Percentiles rank a stretch among this genome's conserved stretches.
phyloP scores from a whole-genome alignment of 2,329 filamentous ascomycete genomes.

The Dactylonectria macrodidyma region DNA sequence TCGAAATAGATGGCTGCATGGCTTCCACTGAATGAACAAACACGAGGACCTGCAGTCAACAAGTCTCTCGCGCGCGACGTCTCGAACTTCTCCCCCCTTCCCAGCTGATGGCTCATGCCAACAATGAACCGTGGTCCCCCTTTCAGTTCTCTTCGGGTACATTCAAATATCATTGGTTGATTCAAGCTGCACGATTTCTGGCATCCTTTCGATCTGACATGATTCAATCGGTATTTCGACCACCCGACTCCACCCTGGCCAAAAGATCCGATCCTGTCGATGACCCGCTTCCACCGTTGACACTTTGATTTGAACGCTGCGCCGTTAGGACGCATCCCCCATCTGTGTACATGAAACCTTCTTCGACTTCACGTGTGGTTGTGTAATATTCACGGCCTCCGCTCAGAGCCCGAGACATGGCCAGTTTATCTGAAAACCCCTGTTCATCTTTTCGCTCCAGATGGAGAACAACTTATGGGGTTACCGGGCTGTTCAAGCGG shows the following conservation, averaged over 20 bases:
- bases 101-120: conserved; percentile 35
- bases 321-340: conserved; percentile 45
- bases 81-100: conserved; percentile 31
- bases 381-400: conserved; percentile 41
- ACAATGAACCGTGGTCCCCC: conserved; percentile 37
- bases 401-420: conserved; percentile 45
- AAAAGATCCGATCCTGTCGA: conserved; percentile 15
- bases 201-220: conserved; percentile 30
- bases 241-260: not conserved
- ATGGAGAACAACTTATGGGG: conserved; percentile 35
- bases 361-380: conserved; percentile 46
- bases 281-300: conserved; percentile 29
- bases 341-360: conserved; percentile 48
- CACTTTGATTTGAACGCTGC: conserved; percentile 34
- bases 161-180: conserved; percentile 48
- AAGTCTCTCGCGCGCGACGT: conserved; percentile 37
- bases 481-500: conserved; percentile 37
- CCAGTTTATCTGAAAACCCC: conserved; percentile 41
- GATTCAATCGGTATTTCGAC: conserved; percentile 23
- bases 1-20: conserved; percentile 36
- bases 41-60: conserved; percentile 41
- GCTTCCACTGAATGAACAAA: conserved; percentile 39
- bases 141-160: conserved; percentile 49
- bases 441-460: conserved; percentile 39
- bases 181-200: conserved; percentile 40